phyloP scores from a whole-genome alignment of 2,329 filamentous ascomycete species.

The Coniochaeta prunicola region DNA sequence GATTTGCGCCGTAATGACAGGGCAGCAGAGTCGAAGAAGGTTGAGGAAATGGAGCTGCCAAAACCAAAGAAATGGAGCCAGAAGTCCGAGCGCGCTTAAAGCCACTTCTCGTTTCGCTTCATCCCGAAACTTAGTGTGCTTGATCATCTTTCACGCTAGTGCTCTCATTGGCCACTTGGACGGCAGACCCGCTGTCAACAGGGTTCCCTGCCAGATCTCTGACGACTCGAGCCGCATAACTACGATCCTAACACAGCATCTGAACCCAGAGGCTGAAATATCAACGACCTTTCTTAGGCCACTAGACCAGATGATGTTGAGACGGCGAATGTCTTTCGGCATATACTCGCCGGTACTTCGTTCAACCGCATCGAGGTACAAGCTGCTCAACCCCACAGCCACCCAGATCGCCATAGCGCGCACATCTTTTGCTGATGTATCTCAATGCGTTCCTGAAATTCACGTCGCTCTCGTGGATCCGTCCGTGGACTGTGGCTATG shows the following conservation, averaged over 20 bases:
- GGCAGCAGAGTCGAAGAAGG: background rate
- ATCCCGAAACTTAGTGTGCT: constrained; percentile 29
- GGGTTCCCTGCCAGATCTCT: background rate
- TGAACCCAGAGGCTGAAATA: background rate
- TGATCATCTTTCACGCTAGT: constrained; percentile 16
- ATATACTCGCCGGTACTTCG: background rate
- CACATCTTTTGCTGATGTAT: background rate
- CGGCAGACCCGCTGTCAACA: background rate
- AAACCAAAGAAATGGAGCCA: background rate
- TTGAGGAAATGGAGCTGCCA: background rate
- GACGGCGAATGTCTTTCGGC: background rate
- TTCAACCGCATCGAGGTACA: background rate
- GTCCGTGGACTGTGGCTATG: background rate
- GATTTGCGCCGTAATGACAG: background rate
- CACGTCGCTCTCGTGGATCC: background rate
- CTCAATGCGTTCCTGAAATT: background rate
- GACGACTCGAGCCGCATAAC: background rate
- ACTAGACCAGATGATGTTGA: background rate
- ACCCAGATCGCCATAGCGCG: background rate
- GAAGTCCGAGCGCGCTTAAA: background rate
- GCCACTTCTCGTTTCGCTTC: constrained; percentile 22
- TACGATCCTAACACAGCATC: background rate
- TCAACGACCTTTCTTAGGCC: background rate
- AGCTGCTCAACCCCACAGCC: background rate
- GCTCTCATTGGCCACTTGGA: background rate